Evolutionary conservation across 1,139 yeast genomes (phyloP).

Genomic region (Taiozyma sp.): DNA sequence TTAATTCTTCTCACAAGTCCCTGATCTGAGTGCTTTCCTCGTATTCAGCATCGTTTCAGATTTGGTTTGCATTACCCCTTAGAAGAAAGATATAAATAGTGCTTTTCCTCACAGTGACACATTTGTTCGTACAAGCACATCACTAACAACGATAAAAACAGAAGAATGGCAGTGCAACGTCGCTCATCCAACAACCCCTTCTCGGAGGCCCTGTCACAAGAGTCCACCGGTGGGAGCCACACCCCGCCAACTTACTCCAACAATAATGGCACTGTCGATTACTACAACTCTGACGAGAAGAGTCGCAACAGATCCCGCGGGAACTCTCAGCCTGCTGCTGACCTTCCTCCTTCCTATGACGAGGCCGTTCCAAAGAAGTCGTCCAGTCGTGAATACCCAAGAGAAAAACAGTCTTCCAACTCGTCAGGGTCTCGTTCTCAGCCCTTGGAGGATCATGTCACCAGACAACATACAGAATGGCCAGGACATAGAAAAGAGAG

Average conservation of each 20-base stretch:
- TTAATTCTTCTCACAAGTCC: no score
- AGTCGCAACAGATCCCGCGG: constrained; percentile 7
- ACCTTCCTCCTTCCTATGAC: constrained; percentile 58
- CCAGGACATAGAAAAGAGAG: constrained; percentile 10
- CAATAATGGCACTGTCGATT: constrained; percentile 5
- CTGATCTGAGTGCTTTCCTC: no score
- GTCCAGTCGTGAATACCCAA: constrained; percentile 40
- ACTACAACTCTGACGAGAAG: constrained; percentile 19
- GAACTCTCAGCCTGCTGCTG: constrained; percentile 3
- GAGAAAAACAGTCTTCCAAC: constrained; percentile 36
- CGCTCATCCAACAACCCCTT: constrained; percentile 52
- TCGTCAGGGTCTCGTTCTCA: constrained; percentile 9
- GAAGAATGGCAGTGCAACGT: constrained; percentile 27
- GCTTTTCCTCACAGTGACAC: not conserved
- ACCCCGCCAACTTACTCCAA: constrained; percentile 11
- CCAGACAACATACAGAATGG: constrained; percentile 17
- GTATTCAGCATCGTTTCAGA: not conserved
- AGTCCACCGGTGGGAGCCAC: constrained; percentile 29
- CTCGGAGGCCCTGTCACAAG: constrained; percentile 41
- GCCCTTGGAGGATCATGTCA: constrained; percentile 14
- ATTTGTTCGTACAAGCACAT: not conserved
- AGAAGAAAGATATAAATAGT: not conserved
- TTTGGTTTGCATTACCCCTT: not conserved
- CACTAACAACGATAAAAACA: constrained; percentile 1
- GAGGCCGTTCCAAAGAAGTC: constrained; percentile 50